Conservation (phyloP, 2,329 filamentous ascomycete genomes). For the Hymenoscyphus repandus region DNA sequence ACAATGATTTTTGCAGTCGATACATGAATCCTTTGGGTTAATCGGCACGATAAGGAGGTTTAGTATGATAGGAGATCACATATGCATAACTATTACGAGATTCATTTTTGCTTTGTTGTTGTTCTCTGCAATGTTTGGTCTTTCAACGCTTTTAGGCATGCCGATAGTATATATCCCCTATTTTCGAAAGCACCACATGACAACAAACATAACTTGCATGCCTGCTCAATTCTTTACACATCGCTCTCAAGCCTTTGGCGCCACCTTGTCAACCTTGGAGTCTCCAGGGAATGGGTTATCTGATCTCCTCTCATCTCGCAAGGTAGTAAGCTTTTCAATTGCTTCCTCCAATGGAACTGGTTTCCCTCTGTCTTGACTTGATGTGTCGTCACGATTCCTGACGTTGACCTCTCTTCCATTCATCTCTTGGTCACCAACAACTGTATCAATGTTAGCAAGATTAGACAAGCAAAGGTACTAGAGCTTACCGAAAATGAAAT, state of each 20-base stretch:
- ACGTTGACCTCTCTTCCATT: conserved; percentile 57
- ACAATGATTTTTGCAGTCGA: too few relatives aligned
- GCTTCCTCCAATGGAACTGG: conserved; percentile 52
- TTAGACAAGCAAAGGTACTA: neutral
- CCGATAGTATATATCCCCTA: neutral
- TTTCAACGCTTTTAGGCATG: neutral
- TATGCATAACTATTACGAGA: too few relatives aligned
- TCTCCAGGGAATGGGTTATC: conserved; percentile 35
- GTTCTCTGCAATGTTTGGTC: too few relatives aligned
- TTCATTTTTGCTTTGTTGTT: too few relatives aligned
- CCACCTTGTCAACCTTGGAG: conserved; percentile 12
- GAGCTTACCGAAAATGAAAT: conserved; percentile 69
- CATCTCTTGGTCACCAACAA: conserved; percentile 58
- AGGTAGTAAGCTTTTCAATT: conserved; percentile 47
- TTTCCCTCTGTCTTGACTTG: conserved; percentile 56
- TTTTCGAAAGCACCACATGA: neutral
- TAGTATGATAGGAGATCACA: too few relatives aligned
- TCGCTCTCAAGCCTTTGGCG: neutral
- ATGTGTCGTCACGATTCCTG: conserved; percentile 58
- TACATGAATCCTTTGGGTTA: too few relatives aligned
- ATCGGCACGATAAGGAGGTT: too few relatives aligned
- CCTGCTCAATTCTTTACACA: neutral
- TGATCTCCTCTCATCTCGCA: conserved; percentile 41
- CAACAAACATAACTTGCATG: neutral
- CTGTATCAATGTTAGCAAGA: conserved; percentile 31